Evolutionary conservation across 495 filamentous ascomycete genomes (phyloP).

Genomic region (Neurospora tetrasperma): DNA sequence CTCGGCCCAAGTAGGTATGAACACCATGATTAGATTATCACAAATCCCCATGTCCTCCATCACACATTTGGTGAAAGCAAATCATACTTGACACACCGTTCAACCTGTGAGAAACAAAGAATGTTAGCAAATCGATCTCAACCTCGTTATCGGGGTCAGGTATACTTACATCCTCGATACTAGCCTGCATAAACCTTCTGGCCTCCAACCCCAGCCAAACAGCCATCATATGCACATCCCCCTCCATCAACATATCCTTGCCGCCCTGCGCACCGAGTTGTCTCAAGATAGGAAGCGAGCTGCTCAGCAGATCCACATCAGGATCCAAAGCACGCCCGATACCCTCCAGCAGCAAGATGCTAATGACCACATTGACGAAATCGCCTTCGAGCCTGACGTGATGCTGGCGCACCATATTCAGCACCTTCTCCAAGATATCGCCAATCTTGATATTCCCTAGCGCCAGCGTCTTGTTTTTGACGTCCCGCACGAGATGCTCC

Average conservation of each 20-base stretch:
- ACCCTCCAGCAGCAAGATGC: constrained; percentile 85
- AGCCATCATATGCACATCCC: constrained; percentile 88
- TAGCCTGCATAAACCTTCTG: constrained; percentile 75
- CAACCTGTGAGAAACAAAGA: constrained; percentile 36
- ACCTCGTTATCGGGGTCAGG: background rate
- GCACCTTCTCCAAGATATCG: constrained; percentile 81
- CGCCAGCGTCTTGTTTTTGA: constrained; percentile 84
- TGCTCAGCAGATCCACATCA: constrained; percentile 72
- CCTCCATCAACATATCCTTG: constrained; percentile 52
- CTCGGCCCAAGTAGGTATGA: background rate
- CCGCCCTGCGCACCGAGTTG: constrained; percentile 73
- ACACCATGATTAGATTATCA: background rate
- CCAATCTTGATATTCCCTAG: constrained; percentile 94
- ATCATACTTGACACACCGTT: constrained; percentile 77
- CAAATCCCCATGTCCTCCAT: background rate
- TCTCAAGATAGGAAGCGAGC: constrained; percentile 83
- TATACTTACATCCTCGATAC: constrained; percentile 66
- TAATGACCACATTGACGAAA: constrained; percentile 97
- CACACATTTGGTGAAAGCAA: constrained; percentile 72
- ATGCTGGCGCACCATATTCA: constrained; percentile 84
- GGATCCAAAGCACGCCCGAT: constrained; percentile 86
- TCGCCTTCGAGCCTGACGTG: constrained; percentile 95
- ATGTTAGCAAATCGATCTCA: constrained; percentile 11
- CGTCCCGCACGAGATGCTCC: constrained; percentile 85
- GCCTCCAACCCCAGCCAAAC: constrained; percentile 91